phyloP scores from a whole-genome alignment of 2,329 filamentous ascomycete genomes.

The Fusarium sp. region DNA sequence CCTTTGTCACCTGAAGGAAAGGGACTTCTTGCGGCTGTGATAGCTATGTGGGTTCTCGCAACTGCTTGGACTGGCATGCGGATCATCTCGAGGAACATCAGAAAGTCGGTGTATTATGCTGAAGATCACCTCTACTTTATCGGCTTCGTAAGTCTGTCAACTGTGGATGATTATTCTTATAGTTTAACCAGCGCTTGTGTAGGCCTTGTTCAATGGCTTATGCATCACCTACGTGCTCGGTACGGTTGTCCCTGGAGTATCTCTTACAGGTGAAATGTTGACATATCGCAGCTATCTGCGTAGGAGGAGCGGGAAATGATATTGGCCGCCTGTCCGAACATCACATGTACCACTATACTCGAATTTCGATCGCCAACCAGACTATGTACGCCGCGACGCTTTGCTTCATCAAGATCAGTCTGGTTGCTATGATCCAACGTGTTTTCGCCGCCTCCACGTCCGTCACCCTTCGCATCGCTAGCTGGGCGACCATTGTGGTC shows the following conservation, averaged over 20 bases:
- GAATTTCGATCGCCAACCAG: constrained; percentile 17
- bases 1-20: neutral
- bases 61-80: neutral
- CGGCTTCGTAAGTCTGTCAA: neutral
- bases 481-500: neutral
- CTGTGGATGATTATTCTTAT: neutral
- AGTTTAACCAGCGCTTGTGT: neutral
- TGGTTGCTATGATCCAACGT: constrained; percentile 23
- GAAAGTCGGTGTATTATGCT: neutral
- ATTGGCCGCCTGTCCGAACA: neutral
- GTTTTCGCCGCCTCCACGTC: constrained; percentile 15
- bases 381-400: constrained; percentile 18
- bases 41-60: neutral
- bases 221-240: neutral
- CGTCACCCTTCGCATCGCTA: neutral
- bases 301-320: neutral
- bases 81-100: neutral
- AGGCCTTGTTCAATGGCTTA: neutral
- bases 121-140: neutral
- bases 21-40: neutral
- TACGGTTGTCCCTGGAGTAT: neutral
- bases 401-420: constrained; percentile 21
- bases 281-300: neutral
- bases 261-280: neutral
- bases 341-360: constrained; percentile 1